phyloP scores from a whole-genome alignment of 345 rosid species.

The Populus deltoides region DNA sequence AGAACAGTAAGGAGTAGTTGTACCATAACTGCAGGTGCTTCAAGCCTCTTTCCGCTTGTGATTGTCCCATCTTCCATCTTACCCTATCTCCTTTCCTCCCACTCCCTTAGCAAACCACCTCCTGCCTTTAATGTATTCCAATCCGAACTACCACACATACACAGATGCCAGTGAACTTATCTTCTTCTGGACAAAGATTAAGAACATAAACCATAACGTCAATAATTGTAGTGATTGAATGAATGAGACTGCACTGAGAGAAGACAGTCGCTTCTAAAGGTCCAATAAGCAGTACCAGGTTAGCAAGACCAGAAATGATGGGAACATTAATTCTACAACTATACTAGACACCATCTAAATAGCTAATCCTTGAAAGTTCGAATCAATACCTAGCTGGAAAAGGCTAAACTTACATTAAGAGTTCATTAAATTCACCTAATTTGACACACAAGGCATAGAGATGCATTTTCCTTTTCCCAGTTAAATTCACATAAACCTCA shows the following conservation, averaged over 20 bases:
- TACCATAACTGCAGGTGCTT: conserved; percentile 45
- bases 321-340: not conserved
- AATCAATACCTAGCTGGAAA: not conserved
- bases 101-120: conserved; percentile 2
- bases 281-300: not conserved
- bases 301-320: not conserved
- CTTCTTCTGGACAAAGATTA: not conserved
- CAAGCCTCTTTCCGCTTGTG: conserved; percentile 27
- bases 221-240: not conserved
- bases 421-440: too few species aligned
- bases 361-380: not conserved
- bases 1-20: not conserved
- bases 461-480: not conserved
- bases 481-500: not conserved
- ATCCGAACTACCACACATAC: conserved; percentile 15
- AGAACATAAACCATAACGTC: not conserved
- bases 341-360: not conserved
- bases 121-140: not conserved
- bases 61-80: conserved; percentile 38
- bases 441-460: not conserved
- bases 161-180: not conserved
- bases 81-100: conserved; percentile 22
- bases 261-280: not conserved
- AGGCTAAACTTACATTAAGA: too few species aligned
- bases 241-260: not conserved